phyloP scores from a whole-genome alignment of 176 grass and related monocot genomes.

The Phyllostachys edulis region DNA sequence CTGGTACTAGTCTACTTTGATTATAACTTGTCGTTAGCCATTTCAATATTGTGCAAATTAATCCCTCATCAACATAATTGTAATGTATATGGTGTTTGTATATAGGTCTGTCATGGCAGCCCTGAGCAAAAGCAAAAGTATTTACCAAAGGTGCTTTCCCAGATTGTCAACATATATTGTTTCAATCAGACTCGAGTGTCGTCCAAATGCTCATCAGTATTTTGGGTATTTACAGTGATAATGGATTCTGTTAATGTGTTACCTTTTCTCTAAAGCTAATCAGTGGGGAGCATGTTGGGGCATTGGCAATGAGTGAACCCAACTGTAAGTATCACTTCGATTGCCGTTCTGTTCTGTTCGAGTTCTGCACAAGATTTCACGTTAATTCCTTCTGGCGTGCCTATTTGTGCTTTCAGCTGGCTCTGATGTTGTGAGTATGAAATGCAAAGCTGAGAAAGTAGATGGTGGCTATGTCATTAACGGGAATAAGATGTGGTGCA shows the following conservation, averaged over 20 bases:
- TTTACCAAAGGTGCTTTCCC: conserved; percentile 59
- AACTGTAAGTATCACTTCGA: conserved; percentile 57
- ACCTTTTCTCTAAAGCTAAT: conserved; percentile 72
- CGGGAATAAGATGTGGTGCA: conserved; percentile 99
- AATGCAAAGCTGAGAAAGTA: conserved; percentile 88
- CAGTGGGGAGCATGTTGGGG: conserved; percentile 86
- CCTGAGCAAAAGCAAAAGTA: conserved; percentile 72
- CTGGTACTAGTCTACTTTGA: conserved; percentile 45
- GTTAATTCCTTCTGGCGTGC: background rate
- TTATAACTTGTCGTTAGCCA: background rate
- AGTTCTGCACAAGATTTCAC: background rate
- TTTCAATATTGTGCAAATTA: background rate
- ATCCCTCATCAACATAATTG: background rate
- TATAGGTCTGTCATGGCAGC: conserved; percentile 83
- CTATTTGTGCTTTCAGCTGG: conserved; percentile 59
- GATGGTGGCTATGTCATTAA: conserved; percentile 88
- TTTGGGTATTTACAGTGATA: background rate
- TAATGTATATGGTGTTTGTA: background rate
- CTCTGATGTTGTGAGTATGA: conserved; percentile 99
- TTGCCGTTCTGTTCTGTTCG: background rate
- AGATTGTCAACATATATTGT: background rate
- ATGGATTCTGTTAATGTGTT: conserved; percentile 21
- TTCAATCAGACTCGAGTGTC: background rate
- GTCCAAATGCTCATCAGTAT: background rate
- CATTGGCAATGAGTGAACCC: conserved; percentile 93